A percentile compares a stretch with the other conserved stretches of the same genome.
phyloP scores from a whole-genome alignment of 345 rosid species.

The Luvunga scandens region DNA sequence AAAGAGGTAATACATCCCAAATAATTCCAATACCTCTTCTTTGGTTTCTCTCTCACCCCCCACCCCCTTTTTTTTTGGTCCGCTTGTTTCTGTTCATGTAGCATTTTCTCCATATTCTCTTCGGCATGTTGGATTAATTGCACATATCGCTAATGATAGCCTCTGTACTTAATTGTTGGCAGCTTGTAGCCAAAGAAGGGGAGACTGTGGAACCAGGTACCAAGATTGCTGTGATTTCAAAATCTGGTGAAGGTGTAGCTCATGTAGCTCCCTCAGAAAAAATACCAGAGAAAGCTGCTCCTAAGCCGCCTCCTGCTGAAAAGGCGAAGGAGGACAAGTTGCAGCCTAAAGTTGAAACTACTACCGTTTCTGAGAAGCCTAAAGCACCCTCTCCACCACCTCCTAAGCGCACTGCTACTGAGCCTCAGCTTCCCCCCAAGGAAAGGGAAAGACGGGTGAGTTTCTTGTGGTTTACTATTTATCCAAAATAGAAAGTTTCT shows the following conservation, averaged over 20 bases:
- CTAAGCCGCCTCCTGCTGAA: conserved; percentile 44
- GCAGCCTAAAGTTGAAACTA: conserved; percentile 49
- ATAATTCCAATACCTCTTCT: neutral
- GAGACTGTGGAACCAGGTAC: conserved; percentile 95
- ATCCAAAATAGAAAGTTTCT: neutral
- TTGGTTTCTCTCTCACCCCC: neutral
- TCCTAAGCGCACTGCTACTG: conserved; percentile 64
- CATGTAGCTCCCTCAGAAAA: conserved; percentile 89
- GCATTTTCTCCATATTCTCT: neutral
- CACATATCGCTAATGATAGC: neutral
- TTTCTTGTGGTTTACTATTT: neutral
- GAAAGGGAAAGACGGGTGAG: conserved; percentile 97
- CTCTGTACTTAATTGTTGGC: conserved; percentile 9
- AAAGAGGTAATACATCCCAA: conserved; percentile 49
- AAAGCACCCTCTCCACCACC: conserved; percentile 56
- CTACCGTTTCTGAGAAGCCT: conserved; percentile 50
- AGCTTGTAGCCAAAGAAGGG: conserved; percentile 92
- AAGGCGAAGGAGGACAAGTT: conserved; percentile 35
- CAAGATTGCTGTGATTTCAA: conserved; percentile 82
- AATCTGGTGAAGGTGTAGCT: conserved; percentile 70
- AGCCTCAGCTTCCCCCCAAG: conserved; percentile 99
- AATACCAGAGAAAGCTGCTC: conserved; percentile 45
- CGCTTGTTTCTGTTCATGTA: neutral
- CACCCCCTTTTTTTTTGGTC: too few species aligned
- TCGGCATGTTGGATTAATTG: neutral